Percentiles rank a stretch among this genome's conserved stretches.
Evolutionary conservation across 192 early-diverging fungal genomes (phyloP).

Genomic region (Jimgerdemannia flammicorona): DNA sequence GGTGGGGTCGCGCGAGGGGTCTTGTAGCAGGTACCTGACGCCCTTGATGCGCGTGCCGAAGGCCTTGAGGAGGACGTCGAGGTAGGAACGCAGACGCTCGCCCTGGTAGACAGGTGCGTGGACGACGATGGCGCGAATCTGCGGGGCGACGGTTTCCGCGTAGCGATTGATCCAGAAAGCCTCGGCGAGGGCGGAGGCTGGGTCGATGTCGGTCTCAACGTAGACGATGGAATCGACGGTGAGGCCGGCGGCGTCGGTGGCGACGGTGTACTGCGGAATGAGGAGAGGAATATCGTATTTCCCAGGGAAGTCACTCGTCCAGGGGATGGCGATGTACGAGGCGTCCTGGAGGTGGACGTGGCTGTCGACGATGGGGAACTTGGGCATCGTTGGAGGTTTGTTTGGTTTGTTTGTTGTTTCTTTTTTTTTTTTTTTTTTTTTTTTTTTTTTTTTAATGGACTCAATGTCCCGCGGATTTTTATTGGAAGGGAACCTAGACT

Average conservation of each 20-base stretch:
- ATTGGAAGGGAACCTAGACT: no score
- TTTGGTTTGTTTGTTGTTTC: no score
- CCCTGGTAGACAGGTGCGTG: constrained; percentile 29
- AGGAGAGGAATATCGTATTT: neutral
- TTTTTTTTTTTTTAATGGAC: no score
- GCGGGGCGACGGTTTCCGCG: constrained; percentile 1
- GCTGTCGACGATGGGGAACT: constrained; percentile 15
- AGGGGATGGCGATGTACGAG: constrained; percentile 14
- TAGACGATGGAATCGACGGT: constrained; percentile 10
- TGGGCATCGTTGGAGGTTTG: neutral
- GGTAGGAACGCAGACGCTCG: constrained; percentile 15
- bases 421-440: no score
- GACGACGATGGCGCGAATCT: constrained; percentile 15
- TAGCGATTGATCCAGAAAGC: constrained; percentile 23
- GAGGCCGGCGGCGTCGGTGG: neutral
- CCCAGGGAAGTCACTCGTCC: constrained; percentile 1
- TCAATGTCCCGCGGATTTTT: no score
- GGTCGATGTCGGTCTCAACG: constrained; percentile 27
- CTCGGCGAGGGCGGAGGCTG: constrained; percentile 19
- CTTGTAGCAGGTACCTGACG: constrained; percentile 22
- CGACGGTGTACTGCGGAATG: neutral
- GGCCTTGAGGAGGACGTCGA: constrained; percentile 14
- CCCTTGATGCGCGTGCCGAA: constrained; percentile 15
- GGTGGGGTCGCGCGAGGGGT: constrained; percentile 14
- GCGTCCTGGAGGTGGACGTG: constrained; percentile 30